Evolutionary conservation across 352 stramenopile species (phyloP).

Genomic region (Globisporangium irregulare): DNA sequence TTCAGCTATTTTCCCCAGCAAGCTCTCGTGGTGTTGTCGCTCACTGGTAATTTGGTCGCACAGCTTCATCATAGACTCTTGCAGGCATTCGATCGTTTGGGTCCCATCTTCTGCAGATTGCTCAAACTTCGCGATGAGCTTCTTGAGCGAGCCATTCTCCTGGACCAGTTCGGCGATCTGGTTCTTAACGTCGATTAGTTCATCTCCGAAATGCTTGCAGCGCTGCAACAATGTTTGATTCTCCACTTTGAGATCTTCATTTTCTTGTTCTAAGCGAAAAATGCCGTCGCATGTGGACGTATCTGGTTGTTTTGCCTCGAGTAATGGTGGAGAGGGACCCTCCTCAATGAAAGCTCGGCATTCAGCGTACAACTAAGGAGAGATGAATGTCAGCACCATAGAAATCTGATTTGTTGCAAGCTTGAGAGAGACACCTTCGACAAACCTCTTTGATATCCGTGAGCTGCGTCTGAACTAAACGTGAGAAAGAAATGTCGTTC

Average conservation of each 20-base stretch:
- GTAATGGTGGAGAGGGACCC: neutral
- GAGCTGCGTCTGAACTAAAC: conserved; percentile 4
- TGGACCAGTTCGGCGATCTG: conserved; percentile 10
- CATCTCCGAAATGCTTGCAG: conserved; percentile 17
- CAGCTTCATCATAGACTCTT: conserved; percentile 33
- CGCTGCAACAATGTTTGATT: conserved; percentile 7
- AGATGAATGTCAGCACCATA: neutral
- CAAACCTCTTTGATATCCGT: conserved; percentile 11
- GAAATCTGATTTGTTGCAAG: neutral
- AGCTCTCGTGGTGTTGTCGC: conserved; percentile 13
- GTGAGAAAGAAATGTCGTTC: neutral
- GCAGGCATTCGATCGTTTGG: conserved; percentile 35
- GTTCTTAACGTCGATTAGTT: conserved; percentile 6
- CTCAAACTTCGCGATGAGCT: conserved; percentile 34
- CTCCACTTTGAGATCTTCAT: conserved; percentile 4
- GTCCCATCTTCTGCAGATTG: conserved; percentile 32
- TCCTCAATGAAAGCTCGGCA: conserved; percentile 12
- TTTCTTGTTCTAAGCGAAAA: conserved; percentile 1
- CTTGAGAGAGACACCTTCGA: neutral
- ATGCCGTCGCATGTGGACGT: neutral
- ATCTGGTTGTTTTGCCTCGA: neutral
- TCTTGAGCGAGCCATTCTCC: conserved; percentile 2
- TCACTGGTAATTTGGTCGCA: conserved; percentile 33
- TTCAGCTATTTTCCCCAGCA: conserved; percentile 5
- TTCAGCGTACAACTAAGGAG: conserved; percentile 8